Evolutionary conservation across 2,329 filamentous ascomycete species (phyloP).

Genomic region (Pezicula carpinea): DNA sequence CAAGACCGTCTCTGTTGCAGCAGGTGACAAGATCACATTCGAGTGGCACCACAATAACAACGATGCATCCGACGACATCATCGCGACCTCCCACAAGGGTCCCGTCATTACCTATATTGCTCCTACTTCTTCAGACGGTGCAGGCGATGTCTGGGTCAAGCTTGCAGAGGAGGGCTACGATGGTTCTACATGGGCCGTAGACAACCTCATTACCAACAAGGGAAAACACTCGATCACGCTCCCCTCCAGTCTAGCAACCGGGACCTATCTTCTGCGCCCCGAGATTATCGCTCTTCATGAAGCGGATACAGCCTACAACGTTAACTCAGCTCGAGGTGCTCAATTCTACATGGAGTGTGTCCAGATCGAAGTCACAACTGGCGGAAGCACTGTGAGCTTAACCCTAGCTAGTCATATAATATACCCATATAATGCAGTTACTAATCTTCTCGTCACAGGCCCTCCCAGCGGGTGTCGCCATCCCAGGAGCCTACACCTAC

Average conservation of each 20-base stretch:
- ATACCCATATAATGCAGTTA: background rate
- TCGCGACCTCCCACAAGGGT: slow-evolving; percentile 46
- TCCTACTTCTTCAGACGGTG: slow-evolving; percentile 36
- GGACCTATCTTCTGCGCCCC: slow-evolving; percentile 37
- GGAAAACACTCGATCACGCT: slow-evolving; percentile 37
- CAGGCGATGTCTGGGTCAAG: slow-evolving; percentile 47
- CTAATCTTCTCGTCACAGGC: background rate
- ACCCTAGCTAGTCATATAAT: background rate
- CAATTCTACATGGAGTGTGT: slow-evolving; percentile 41
- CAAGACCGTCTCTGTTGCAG: slow-evolving; percentile 38
- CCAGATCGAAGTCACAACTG: slow-evolving; percentile 34
- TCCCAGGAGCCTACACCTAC: slow-evolving; percentile 29
- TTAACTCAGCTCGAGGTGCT: slow-evolving; percentile 27
- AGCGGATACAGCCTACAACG: slow-evolving; percentile 23
- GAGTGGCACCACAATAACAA: slow-evolving; percentile 50
- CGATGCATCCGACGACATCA: slow-evolving; percentile 37
- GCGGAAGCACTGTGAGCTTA: slow-evolving; percentile 9
- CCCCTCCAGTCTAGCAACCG: slow-evolving; percentile 32
- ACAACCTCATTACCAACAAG: slow-evolving; percentile 35
- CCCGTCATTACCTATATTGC: slow-evolving; percentile 48
- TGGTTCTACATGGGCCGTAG: slow-evolving; percentile 33
- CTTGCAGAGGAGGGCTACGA: slow-evolving; percentile 35
- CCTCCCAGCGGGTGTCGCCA: slow-evolving; percentile 14
- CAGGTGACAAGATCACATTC: slow-evolving; percentile 42
- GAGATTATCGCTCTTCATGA: slow-evolving; percentile 42